Evolutionary conservation across 139 green algal genomes (phyloP), one percentile per base, ranked within the genome.

Genomic region (Chlamydomonas schloesseri): DNA sequence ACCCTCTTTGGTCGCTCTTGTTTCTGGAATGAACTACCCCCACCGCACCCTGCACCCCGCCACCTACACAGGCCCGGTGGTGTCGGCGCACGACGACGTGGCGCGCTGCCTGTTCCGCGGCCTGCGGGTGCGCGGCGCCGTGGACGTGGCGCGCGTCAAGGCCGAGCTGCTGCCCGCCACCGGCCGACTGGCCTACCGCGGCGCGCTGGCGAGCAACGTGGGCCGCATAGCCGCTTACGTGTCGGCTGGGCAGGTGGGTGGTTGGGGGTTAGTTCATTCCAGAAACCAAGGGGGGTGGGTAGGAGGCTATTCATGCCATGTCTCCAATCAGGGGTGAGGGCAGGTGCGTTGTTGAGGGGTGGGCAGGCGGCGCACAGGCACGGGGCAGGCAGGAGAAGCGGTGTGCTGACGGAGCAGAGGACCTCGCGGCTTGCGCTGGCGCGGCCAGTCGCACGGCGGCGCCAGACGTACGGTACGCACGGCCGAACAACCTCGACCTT

Each of bases 241-340:
- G 57, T 82, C 75, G 8, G 71, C 75, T 0, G 75, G 75, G 10
- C 75, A 82, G 75, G 75, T 82, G 46, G n/a, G n/a, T n/a, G n/a
- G n/a, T n/a, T n/a, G n/a, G n/a, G n/a, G n/a, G n/a, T n/a, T n/a
- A n/a, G n/a, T n/a, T n/a, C n/a, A n/a, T n/a, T n/a, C n/a, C n/a
- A n/a, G n/a, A n/a, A n/a, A n/a, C n/a, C n/a, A n/a, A n/a, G n/a
- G n/a, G n/a, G n/a, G n/a, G n/a, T n/a, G n/a, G n/a, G n/a, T n/a
- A n/a, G n/a, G n/a, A n/a, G n/a, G n/a, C n/a, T n/a, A n/a, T n/a
- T n/a, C n/a, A n/a, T n/a, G n/a, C n/a, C n/a, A n/a, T n/a, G n/a
- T n/a, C n/a, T n/a, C n/a, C n/a, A n/a, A n/a, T n/a, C n/a, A n/a
- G n/a, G n/a, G n/a, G n/a, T n/a, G n/a, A n/a, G n/a, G n/a, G n/a